Percentiles rank a stretch among this genome's conserved stretches.
Evolutionary conservation across 2,329 filamentous ascomycete species (phyloP).

Genomic region (Pseudogymnoascus sp.): DNA sequence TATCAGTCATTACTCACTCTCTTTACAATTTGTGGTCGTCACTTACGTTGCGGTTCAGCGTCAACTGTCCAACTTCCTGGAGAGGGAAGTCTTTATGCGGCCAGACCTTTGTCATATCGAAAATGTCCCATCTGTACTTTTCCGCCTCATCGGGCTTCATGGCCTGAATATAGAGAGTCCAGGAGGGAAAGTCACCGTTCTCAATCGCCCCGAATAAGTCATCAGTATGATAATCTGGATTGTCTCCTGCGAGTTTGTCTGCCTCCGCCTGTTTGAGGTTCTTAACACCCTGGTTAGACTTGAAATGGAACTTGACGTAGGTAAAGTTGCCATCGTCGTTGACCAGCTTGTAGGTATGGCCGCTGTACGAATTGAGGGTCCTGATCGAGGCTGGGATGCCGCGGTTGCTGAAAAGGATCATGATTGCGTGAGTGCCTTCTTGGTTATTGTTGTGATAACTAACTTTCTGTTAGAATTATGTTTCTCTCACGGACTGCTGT

Average conservation of each 20-base stretch:
- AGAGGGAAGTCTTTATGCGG: slow-evolving; percentile 42
- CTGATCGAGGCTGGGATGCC: slow-evolving; percentile 48
- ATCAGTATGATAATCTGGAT: slow-evolving; percentile 43
- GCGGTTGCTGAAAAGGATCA: slow-evolving; percentile 50
- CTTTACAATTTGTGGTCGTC: slow-evolving; percentile 12
- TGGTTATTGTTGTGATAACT: slow-evolving; percentile 33
- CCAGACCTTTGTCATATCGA: slow-evolving; percentile 48
- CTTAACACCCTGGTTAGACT: slow-evolving; percentile 44
- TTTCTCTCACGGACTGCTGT: neutral
- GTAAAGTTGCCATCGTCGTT: slow-evolving; percentile 46
- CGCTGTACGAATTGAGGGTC: slow-evolving; percentile 47
- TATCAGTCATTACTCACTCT: slow-evolving; percentile 34
- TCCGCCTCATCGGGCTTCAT: slow-evolving; percentile 42
- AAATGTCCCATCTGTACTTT: slow-evolving; percentile 38
- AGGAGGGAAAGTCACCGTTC: slow-evolving; percentile 44
- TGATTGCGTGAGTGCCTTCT: slow-evolving; percentile 48
- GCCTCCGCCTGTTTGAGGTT: slow-evolving; percentile 43
- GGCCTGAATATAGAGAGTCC: slow-evolving; percentile 46
- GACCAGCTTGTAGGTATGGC: slow-evolving; percentile 48
- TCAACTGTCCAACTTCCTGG: slow-evolving; percentile 41
- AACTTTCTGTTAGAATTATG: neutral
- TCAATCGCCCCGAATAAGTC: slow-evolving; percentile 48
- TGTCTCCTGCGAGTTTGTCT: slow-evolving; percentile 28
- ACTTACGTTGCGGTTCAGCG: slow-evolving; percentile 39
- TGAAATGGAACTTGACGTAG: slow-evolving; percentile 47